Evolutionary conservation across 2,329 filamentous ascomycete genomes (phyloP), one percentile per base, ranked within the genome.

Genomic region (Uncinocarpus reesii): DNA sequence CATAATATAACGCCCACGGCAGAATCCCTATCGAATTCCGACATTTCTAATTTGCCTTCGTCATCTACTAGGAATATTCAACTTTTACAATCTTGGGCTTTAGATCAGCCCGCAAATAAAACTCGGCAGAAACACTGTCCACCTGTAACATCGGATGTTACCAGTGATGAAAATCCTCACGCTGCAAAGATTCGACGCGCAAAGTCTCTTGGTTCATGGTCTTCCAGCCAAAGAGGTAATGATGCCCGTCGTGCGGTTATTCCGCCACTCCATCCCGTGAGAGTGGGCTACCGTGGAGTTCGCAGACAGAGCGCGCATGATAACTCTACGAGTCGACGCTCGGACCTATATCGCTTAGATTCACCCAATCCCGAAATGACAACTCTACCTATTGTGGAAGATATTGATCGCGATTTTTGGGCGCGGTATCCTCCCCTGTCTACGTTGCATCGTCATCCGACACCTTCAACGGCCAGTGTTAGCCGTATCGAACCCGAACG

Each of bases 351-450:
- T 24, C 29, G 20, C 4, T 26, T 18, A 8, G 18, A 35, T 7
- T 3, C 7, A 4, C 4, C 28, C 24, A 31, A 20, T 31, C 20
- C 13, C 18, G 28, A n/a, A 7, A 15, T 10, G 35, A 15, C 32
- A 18, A 52, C 57, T 4, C 55, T 66, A 16, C 57, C 64, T 43
- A 63, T 67, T 49, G 52, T 59, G 34, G 54, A 59, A n/a, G 57
- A 56, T 45, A 57, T 58, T 21, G 61, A 64, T 18, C 38, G 59
- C 26, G 58, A 63, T 42, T 61, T 63, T 50, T 53, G 58, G 18
- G 56, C 60, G 40, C 63, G 57, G 21, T 65, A 64, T 50, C 65
- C 65, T 2, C 65, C 65, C 3, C 57, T 67, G 32, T 47, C 28
- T 10, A 24, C 36, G 5, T 24, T 41, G 10, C 18, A 24, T 26